A percentile compares a stretch with the other conserved stretches of the same genome.
Conservation (phyloP, 2,329 filamentous ascomycete species). For the Colletotrichum aenigma region DNA sequence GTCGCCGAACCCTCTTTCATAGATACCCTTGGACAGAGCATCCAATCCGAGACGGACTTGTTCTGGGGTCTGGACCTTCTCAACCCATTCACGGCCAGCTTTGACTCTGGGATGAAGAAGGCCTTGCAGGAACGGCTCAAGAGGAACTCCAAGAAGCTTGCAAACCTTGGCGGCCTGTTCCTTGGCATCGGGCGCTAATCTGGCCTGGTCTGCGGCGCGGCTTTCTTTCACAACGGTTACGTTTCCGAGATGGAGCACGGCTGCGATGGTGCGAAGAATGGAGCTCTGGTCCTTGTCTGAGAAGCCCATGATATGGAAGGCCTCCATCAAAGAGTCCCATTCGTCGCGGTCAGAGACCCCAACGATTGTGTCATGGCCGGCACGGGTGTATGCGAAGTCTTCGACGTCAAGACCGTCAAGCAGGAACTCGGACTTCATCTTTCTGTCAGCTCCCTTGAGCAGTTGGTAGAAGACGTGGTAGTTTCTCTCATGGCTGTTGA, state of each 20-base stretch:
- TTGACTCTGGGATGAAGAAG: constrained; percentile 93
- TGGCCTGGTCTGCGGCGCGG: constrained; percentile 86
- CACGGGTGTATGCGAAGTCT: constrained; percentile 89
- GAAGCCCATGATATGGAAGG: constrained; percentile 94
- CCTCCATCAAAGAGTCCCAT: constrained; percentile 89
- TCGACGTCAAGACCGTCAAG: constrained; percentile 77
- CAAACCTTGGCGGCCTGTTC: constrained; percentile 81
- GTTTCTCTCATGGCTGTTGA: constrained; percentile 88
- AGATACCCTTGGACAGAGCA: constrained; percentile 94
- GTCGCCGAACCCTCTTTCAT: constrained; percentile 93
- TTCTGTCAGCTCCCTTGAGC: constrained; percentile 77
- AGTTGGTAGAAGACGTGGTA: constrained; percentile 99
- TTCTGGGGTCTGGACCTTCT: constrained; percentile 97
- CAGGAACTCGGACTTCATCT: constrained; percentile 77
- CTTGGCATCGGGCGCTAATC: constrained; percentile 76
- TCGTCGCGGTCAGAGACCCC: constrained; percentile 91
- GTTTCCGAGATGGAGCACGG: constrained; percentile 92
- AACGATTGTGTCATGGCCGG: constrained; percentile 88
- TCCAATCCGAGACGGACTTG: constrained; percentile 91
- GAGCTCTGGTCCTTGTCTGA: constrained; percentile 80
- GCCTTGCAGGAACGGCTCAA: constrained; percentile 86
- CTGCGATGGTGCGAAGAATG: constrained; percentile 86
- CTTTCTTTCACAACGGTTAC: constrained; percentile 90
- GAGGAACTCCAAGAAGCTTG: constrained; percentile 79
- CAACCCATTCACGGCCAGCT: constrained; percentile 96